Evolutionary conservation across 805 yeast species (phyloP), one percentile per base, ranked within the genome.

Genomic region (Brettanomyces sp.): DNA sequence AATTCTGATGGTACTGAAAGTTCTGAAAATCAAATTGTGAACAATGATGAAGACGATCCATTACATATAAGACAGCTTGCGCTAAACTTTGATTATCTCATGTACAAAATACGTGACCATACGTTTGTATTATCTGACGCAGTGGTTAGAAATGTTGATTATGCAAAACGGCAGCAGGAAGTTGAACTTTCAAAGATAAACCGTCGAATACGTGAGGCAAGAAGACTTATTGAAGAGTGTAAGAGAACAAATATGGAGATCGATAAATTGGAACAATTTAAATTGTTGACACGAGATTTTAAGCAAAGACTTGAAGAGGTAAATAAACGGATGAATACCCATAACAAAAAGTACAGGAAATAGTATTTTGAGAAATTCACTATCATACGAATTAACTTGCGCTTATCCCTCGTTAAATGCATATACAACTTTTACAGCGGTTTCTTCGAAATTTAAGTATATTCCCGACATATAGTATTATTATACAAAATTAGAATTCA

Each of bases 81-180:
- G 0, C 65, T 81, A 23, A 74, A 73, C 45, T 83, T 75, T 57
- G 91, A 85, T 54, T 80, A 82, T 53, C 60, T 85, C 36, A 58
- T 83, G 57, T 80, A 68, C 63, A 78, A 76, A 56, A 80, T 85
- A 43, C 71, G 73, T 41, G 85, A 79, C 49, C 70, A 73, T 45
- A 70, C 83, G 5, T 62, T 70, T 22, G 63, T 67, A 2, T 59
- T 65, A n/a, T 52, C 65, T 11, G 59, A 60, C 35, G 53, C 54
- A 39, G 59, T 65, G 1, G 58, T 53, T 14, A 42, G 51, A 5
- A 58, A 58, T 41, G 59, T 65, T 2, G 41, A 53, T 5, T 52
- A 53, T 4, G 53, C 57, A 9, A 58, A 59, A 43, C 41, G 41
- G 5, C 45, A 54, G 21, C 55, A 58, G 34, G 62, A 58, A 33